phyloP scores from a whole-genome alignment of 495 filamentous ascomycete species.

The Talaromyces thailandensis region DNA sequence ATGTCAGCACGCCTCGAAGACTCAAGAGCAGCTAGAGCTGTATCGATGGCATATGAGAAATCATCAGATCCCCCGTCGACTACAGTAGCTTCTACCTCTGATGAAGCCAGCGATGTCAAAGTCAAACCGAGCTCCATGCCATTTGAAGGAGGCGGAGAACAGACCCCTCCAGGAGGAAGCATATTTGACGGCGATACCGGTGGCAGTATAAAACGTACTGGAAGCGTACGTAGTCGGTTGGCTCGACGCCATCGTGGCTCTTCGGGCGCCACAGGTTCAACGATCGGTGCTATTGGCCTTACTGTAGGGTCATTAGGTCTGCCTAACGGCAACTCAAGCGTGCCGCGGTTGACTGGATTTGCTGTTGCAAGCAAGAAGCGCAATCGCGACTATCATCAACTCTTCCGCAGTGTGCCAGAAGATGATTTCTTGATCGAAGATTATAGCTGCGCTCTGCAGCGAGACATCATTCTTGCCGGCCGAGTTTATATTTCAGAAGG shows the following conservation, averaged over 20 bases:
- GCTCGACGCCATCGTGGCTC: constrained; percentile 73
- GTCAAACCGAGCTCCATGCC: constrained; percentile 19
- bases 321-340: constrained; percentile 44
- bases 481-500: constrained; percentile 94
- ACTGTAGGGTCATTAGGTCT: constrained; percentile 57
- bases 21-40: constrained; percentile 46
- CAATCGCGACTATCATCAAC: constrained; percentile 86
- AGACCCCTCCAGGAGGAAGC: constrained; percentile 56
- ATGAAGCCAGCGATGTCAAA: constrained; percentile 24
- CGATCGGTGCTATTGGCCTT: constrained; percentile 61
- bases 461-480: constrained; percentile 91
- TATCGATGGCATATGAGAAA: constrained; percentile 53
- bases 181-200: constrained; percentile 56
- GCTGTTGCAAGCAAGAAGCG: constrained; percentile 93
- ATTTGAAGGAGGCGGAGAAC: constrained; percentile 40
- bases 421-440: constrained; percentile 98
- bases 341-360: constrained; percentile 82
- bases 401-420: constrained; percentile 94
- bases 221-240: constrained; percentile 76
- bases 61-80: constrained; percentile 20
- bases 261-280: constrained; percentile 68
- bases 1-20: constrained; percentile 48
- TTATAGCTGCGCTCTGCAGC: constrained; percentile 92
- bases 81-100: constrained; percentile 19
- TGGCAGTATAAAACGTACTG: constrained; percentile 53